Evolutionary conservation across 148 eudicot species (phyloP).

Genomic region (Chenopodium suecicum): DNA sequence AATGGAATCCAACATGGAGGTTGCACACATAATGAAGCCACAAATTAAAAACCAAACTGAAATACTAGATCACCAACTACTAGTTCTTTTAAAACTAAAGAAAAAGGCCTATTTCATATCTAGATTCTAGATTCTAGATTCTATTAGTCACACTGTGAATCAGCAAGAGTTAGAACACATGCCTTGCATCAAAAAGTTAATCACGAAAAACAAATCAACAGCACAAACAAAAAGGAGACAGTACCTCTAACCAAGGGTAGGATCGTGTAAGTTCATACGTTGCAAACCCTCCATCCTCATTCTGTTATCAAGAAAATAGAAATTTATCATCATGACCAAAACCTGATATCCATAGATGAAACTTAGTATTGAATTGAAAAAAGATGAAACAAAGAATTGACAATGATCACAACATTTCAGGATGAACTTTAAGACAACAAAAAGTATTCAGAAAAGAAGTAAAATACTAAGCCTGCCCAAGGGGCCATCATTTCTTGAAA

Average conservation of each 20-base stretch:
- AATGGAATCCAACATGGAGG: neutral
- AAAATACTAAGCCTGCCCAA: neutral
- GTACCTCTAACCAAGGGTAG: slow-evolving; percentile 94
- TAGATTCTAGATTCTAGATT: neutral
- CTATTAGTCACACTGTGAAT: neutral
- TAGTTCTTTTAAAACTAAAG: neutral
- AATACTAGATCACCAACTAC: neutral
- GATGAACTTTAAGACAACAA: neutral
- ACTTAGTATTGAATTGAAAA: neutral
- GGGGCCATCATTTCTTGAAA: neutral
- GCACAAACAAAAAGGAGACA: slow-evolving; percentile 6
- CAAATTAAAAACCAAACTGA: neutral
- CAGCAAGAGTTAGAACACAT: neutral
- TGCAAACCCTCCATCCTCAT: slow-evolving; percentile 80
- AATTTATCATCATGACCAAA: neutral
- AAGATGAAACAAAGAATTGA: neutral
- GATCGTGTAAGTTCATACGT: slow-evolving; percentile 99
- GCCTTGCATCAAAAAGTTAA: neutral
- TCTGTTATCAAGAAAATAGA: slow-evolving; percentile 46
- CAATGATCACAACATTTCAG: neutral
- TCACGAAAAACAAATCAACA: neutral
- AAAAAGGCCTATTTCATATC: neutral
- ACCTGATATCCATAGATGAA: neutral
- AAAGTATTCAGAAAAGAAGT: neutral
- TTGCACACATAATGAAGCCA: neutral